Percentiles rank a stretch among this genome's conserved stretches.
Conservation (phyloP, 805 yeast species). For the Grigorovia jiainica region DNA sequence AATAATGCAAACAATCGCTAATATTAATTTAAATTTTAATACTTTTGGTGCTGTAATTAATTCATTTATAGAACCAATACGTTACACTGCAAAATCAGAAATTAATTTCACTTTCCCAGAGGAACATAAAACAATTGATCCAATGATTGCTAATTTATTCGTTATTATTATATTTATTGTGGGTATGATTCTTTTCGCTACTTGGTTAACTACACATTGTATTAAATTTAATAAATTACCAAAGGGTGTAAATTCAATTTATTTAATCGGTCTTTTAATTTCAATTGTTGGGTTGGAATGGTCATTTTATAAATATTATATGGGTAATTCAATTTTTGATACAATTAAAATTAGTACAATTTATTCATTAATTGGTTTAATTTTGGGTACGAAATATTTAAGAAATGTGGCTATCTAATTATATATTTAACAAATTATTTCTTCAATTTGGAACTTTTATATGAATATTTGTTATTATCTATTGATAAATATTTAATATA, state of each 20-base stretch:
- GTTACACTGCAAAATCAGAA: slow-evolving; percentile 45
- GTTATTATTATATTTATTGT: slow-evolving; percentile 35
- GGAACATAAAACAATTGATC: slow-evolving; percentile 44
- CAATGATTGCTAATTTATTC: slow-evolving; percentile 44
- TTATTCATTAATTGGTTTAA: slow-evolving; percentile 45
- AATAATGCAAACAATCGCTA: no score
- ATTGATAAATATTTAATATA: no score
- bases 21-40: slow-evolving; percentile 8
- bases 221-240: slow-evolving; percentile 21
- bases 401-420: slow-evolving; percentile 30
- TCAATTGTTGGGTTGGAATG: slow-evolving; percentile 25
- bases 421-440: not conserved
- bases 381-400: slow-evolving; percentile 59
- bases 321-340: slow-evolving; percentile 26
- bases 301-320: slow-evolving; percentile 22
- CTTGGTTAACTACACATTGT: slow-evolving; percentile 33
- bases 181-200: slow-evolving; percentile 34
- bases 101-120: slow-evolving; percentile 52
- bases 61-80: slow-evolving; percentile 10
- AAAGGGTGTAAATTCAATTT: slow-evolving; percentile 15
- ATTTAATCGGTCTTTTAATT: slow-evolving; percentile 17
- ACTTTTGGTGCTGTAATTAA: not conserved
- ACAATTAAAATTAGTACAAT: slow-evolving; percentile 24
- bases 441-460: slow-evolving; percentile 2
- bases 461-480: not conserved